Conservation (phyloP, 2,329 filamentous ascomycete genomes). For the Alternaria triticimaculans region DNA sequence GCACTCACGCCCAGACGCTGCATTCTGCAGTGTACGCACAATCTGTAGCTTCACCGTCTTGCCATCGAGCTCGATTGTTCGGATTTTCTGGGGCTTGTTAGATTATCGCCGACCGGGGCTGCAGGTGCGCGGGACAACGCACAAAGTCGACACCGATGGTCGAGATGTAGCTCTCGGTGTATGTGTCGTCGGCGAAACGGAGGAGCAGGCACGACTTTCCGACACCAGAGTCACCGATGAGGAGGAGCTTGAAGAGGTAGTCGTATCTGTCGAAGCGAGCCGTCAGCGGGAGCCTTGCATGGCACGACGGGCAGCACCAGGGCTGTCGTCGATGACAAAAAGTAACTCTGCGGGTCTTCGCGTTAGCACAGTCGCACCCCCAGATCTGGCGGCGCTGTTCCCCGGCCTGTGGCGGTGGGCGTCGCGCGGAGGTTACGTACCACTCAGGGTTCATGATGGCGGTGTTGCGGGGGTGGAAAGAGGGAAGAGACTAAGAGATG, state of each 20-base stretch:
- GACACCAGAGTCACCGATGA: slow-evolving; percentile 99
- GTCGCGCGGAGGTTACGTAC: slow-evolving; percentile 63
- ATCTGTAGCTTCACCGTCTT: slow-evolving; percentile 99
- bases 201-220: slow-evolving; percentile 99
- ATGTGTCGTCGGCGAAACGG: slow-evolving; percentile 89
- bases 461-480: slow-evolving; percentile 20
- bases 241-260: slow-evolving; percentile 99
- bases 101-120: slow-evolving; percentile 27
- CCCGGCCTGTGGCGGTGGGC: slow-evolving; percentile 39
- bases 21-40: slow-evolving; percentile 50
- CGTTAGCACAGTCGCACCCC: slow-evolving; percentile 33
- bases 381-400: slow-evolving; percentile 12
- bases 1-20: neutral
- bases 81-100: slow-evolving; percentile 80
- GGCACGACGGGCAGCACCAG: slow-evolving; percentile 7
- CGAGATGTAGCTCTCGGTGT: slow-evolving; percentile 99
- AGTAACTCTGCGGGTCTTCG: slow-evolving; percentile 32
- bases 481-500: slow-evolving; percentile 16
- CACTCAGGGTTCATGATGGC: slow-evolving; percentile 89
- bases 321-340: slow-evolving; percentile 3
- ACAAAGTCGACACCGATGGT: slow-evolving; percentile 97
- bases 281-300: slow-evolving; percentile 27
- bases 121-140: slow-evolving; percentile 41
- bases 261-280: slow-evolving; percentile 78
- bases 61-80: slow-evolving; percentile 98